Base-by-base conservation (phyloP, 768 basidiomycete species). In the Kondoa malvinella region DNA sequence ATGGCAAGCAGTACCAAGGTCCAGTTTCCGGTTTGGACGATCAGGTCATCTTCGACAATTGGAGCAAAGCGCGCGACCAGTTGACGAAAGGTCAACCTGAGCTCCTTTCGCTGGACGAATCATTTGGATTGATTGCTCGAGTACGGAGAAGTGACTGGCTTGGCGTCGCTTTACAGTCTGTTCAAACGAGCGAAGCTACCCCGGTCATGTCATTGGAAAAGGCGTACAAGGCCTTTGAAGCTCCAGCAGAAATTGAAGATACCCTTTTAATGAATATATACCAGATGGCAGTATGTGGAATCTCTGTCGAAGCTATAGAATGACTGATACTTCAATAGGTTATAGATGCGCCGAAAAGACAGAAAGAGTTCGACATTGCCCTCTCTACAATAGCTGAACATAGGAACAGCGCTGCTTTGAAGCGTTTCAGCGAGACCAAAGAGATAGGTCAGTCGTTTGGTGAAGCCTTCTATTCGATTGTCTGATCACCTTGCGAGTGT, bases 171-270 rank as follows among this genome's bases (percentile, higher is more conserved):
- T 17, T 74, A 2, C 32, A 33, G 17, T 61, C 65, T 40, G 12
- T 50, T 21, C 8, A 50, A 33, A 8, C 25, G 32, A 57, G 56
- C 30, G 14, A 34, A 16, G 56, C 31, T 2, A 56, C 62, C 32
- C 34, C 65, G 12, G 56, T 26, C 25, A 64, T 65, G 67, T 57
- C 29, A 14, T 15, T 63, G 4, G 67, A 40, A 26, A 67, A 69
- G 68, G 67, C 68, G 1, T 68, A 66, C 57, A 72, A 31, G n/a
- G 72, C 80, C 77, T 76, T 75, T 75, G 63, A 87, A 71, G 80
- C 86, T 30, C 84, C 86, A 4, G 77, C 79, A 66, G 85, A 85
- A n/a, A 81, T 85, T 12, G 87, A 87, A 57, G 89, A 92, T 58
- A 77, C 80, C n/a, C 86, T 88, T 83, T 73, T 80, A 3, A 8